Percentiles rank a stretch among this genome's conserved stretches.
Conservation (phyloP, 2,329 filamentous ascomycete species). For the Colletotrichum godetiae region DNA sequence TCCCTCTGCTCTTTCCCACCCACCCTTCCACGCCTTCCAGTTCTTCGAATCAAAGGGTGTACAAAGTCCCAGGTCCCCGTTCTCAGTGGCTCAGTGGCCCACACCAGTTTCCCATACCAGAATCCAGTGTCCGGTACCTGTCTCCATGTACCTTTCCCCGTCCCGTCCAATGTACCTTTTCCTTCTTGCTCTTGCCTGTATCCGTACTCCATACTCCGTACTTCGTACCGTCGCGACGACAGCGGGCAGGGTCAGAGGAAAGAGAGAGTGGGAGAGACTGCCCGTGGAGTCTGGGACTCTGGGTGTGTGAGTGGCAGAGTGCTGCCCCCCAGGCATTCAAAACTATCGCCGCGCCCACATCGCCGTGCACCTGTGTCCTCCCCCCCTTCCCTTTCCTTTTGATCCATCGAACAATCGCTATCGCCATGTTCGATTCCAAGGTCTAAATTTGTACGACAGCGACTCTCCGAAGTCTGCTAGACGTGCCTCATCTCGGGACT, state of each 20-base stretch:
- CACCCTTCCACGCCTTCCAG: neutral
- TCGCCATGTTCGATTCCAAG: constrained; percentile 65
- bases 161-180: neutral
- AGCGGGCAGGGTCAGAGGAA: neutral
- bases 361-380: constrained; percentile 42
- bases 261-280: neutral
- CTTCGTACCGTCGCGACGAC: neutral
- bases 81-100: neutral
- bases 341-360: constrained; percentile 46
- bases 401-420: constrained; percentile 60
- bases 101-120: neutral
- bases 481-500: constrained; percentile 34
- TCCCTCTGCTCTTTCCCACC: neutral
- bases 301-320: neutral
- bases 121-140: constrained; percentile 1
- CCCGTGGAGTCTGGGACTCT: no score
- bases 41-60: no score
- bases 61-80: no score
- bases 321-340: constrained; percentile 43
- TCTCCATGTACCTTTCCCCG: neutral
- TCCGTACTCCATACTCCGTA: neutral
- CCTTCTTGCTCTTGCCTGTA: neutral
- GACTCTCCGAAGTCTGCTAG: constrained; percentile 67
- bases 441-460: constrained; percentile 62
- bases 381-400: constrained; percentile 48